Evolutionary conservation across 2,329 filamentous ascomycete species (phyloP).

Genomic region (Verticillium albo-atrum): DNA sequence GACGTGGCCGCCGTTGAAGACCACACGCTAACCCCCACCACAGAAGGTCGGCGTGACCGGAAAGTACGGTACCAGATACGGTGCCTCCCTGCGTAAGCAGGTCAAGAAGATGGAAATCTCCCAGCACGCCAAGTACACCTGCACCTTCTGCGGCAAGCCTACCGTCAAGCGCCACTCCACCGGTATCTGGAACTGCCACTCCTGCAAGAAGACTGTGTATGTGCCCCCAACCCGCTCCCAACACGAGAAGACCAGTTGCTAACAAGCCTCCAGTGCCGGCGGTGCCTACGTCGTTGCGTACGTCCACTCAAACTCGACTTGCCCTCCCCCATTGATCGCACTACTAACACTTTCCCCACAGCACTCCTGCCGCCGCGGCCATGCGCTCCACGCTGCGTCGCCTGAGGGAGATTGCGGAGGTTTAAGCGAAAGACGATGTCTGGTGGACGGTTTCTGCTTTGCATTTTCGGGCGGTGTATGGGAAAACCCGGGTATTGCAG

Average conservation of each 20-base stretch:
- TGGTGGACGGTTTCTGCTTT: constrained; percentile 32
- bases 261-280: constrained; percentile 54
- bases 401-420: constrained; percentile 96
- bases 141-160: constrained; percentile 98
- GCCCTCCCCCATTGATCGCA: not conserved
- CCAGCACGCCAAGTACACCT: constrained; percentile 95
- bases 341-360: constrained; percentile 34
- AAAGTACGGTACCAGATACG: constrained; percentile 97
- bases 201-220: constrained; percentile 82
- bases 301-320: constrained; percentile 38
- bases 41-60: constrained; percentile 96
- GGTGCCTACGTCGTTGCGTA: constrained; percentile 97
- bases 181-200: constrained; percentile 96
- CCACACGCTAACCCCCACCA: not conserved
- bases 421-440: constrained; percentile 50
- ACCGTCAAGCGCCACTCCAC: constrained; percentile 86
- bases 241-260: not conserved
- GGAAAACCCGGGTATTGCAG: constrained; percentile 36
- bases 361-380: constrained; percentile 87
- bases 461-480: constrained; percentile 43
- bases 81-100: constrained; percentile 97
- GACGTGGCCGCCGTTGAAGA: not conserved
- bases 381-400: constrained; percentile 95
- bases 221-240: not conserved
- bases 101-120: constrained; percentile 99